Evolutionary conservation across 768 basidiomycete species (phyloP), one percentile per base, ranked within the genome.

Genomic region (Tricholoma matsutake): DNA sequence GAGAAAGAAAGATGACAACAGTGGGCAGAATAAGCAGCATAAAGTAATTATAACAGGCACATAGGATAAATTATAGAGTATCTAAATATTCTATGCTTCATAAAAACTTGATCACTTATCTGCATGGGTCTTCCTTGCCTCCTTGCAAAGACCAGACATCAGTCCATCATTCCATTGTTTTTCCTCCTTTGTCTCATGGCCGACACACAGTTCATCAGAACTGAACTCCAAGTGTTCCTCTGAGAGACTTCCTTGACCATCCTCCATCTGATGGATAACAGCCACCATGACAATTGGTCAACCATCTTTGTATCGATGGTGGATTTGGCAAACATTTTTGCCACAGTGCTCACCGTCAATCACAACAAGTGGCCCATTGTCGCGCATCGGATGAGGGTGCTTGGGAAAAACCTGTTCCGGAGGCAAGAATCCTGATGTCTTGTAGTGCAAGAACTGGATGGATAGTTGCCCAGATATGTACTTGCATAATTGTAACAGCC

Each of bases 311-410:
- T 55, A 18, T 55, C 32, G 9, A 55, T 55, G 54, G 22, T 55
- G 54, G 37, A 55, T 55, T 39, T 31, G 7, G 31, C 20, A 9
- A 55, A 35, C 25, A 29, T 51, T 2, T 51, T 51, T 51, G 49
- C 49, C 43, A 51, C n/a, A n/a, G 49, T 51, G 49, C 34, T 55
- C 54, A 55, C 54, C 32, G 14, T 35, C 54, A 29, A 39, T 55
- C 37, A 55, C 32, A 55, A 55, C 32, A 55, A 55, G 54, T 16
- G n/a, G 20, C 54, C 54, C n/a, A 34, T 55, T 55, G 54, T 55
- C 54, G 6, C 16, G 54, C 9, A 6, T 20, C 11, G n/a, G 32
- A 14, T 39, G 20, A 39, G 54, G 32, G 37, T 39, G 22, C 22
- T 25, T 25, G 22, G 3, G 22, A 25, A 3, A 25, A 25, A 25